phyloP scores from a whole-genome alignment of 2,329 filamentous ascomycete species.

The Dendrostoma leiphaemia region DNA sequence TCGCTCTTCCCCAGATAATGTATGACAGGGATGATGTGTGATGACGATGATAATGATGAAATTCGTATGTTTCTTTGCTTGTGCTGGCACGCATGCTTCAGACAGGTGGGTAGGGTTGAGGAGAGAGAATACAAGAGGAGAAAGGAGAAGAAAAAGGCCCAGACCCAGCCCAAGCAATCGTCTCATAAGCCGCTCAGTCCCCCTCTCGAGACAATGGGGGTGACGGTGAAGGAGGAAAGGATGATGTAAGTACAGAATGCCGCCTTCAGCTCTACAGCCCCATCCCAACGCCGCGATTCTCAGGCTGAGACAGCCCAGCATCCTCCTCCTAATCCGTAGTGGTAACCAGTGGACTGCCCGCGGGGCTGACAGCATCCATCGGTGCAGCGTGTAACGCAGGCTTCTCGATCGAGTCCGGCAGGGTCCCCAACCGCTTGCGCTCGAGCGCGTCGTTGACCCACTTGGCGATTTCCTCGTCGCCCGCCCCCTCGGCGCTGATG shows the following conservation, averaged over 20 bases:
- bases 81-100: background rate
- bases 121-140: too few relatives aligned
- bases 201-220: background rate
- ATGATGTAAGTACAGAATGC: background rate
- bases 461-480: constrained; percentile 78
- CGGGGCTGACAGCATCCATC: constrained; percentile 67
- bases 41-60: background rate
- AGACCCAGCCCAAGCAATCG: background rate
- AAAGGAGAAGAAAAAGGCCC: background rate
- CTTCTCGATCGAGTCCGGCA: constrained; percentile 45
- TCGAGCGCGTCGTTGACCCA: constrained; percentile 79
- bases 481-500: constrained; percentile 37
- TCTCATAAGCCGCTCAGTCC: background rate
- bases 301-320: too few relatives aligned
- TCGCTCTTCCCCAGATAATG: background rate
- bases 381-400: constrained; percentile 88
- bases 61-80: background rate
- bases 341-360: constrained; percentile 35
- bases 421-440: constrained; percentile 57
- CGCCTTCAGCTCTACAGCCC: too few relatives aligned
- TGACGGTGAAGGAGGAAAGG: background rate
- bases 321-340: background rate
- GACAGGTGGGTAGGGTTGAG: too few relatives aligned
- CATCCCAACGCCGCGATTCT: too few relatives aligned
- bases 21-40: background rate